Evolutionary conservation across 805 yeast genomes (phyloP).

Genomic region (Monosporozyma servazzii): DNA sequence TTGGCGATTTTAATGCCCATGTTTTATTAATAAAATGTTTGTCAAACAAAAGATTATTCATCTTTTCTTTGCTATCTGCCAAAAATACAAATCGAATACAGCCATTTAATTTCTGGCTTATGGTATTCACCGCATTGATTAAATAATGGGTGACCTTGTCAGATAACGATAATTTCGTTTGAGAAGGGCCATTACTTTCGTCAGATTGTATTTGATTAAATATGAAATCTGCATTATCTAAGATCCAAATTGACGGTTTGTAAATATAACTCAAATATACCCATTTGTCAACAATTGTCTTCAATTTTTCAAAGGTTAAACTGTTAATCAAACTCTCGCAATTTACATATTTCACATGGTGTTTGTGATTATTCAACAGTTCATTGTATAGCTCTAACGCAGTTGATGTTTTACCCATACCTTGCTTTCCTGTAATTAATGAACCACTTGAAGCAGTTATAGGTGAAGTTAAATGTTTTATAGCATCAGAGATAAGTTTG

Average conservation of each 20-base stretch:
- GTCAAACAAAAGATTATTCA: constrained; percentile 52
- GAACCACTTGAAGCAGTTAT: constrained; percentile 35
- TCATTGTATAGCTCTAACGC: constrained; percentile 34
- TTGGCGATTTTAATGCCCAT: constrained; percentile 57
- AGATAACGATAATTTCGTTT: constrained; percentile 30
- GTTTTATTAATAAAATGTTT: constrained; percentile 64
- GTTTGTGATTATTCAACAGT: constrained; percentile 9
- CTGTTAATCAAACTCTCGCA: constrained; percentile 40
- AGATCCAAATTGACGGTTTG: constrained; percentile 60
- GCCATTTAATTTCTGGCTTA: constrained; percentile 26
- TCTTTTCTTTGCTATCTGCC: constrained; percentile 51
- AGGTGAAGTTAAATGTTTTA: constrained; percentile 12
- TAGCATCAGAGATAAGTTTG: constrained; percentile 4
- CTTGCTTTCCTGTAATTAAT: constrained; percentile 63
- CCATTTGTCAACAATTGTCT: constrained; percentile 37
- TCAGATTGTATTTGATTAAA: constrained; percentile 47
- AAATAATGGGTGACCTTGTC: constrained; percentile 59
- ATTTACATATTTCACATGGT: constrained; percentile 39
- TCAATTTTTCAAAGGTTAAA: constrained; percentile 31
- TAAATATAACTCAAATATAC: constrained; percentile 53
- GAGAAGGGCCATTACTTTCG: constrained; percentile 38
- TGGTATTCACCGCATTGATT: constrained; percentile 36
- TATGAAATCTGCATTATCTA: constrained; percentile 72
- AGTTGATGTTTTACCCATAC: constrained; percentile 70
- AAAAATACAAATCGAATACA: constrained; percentile 54